These are phyloP conservation scores for Chlorella variabilis DNA, from an alignment of 163 green algal species.

Conservation along the genomic window DNA sequence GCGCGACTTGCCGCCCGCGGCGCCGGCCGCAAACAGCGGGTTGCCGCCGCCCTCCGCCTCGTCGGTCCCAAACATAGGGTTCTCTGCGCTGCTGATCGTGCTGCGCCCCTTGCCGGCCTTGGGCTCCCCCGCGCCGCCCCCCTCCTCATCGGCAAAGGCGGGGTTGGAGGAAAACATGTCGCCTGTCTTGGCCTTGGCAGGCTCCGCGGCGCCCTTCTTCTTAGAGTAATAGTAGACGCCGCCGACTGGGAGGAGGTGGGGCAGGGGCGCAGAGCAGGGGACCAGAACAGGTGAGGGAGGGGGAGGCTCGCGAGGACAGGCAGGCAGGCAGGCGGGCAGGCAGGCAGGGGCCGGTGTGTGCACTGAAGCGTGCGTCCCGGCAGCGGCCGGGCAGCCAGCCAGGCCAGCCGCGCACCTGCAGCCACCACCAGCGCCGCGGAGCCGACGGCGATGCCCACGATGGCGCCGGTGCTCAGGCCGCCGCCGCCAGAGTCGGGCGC, in stretches of 20 bases:
- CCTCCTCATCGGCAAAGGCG: neutral
- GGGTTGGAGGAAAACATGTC: conserved; percentile 12
- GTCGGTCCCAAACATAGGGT: conserved; percentile 11
- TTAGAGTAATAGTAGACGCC: neutral
- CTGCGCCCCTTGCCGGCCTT: neutral
- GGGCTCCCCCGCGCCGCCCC: neutral
- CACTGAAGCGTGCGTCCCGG: no score
- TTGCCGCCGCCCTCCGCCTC: conserved; percentile 10
- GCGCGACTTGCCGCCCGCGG: neutral
- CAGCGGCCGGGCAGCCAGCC: no score
- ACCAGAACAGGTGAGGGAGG: neutral
- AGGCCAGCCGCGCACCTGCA: neutral
- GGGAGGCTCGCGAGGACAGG: neutral
- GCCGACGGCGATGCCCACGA: conserved; percentile 42
- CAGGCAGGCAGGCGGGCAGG: neutral
- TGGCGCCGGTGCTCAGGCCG: conserved; percentile 29
- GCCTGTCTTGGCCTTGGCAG: conserved; percentile 9
- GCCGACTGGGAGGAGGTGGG: no score
- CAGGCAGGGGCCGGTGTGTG: no score
- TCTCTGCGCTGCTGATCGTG: conserved; percentile 4
- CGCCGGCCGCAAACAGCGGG: conserved; percentile 19
- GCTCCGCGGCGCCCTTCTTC: neutral
- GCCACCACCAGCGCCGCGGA: neutral
- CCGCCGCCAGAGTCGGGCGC: neutral
- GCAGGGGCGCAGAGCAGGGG: no score